Percentiles rank a stretch among this genome's conserved stretches.
phyloP scores from a whole-genome alignment of 1,284 basidiomycete species.

The Boletus subluridellus region DNA sequence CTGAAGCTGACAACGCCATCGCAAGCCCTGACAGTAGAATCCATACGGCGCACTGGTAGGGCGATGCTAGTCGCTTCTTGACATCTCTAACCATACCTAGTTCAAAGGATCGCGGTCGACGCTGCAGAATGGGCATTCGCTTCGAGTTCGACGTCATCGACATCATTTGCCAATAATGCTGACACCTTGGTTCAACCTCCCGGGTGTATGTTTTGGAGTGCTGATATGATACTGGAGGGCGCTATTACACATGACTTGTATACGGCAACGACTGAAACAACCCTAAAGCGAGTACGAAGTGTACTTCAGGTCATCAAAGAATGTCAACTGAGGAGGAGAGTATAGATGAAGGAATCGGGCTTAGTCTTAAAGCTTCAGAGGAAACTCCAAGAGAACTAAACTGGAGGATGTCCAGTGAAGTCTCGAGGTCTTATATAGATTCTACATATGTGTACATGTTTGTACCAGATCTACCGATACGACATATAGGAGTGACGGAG shows the following conservation, averaged over 20 bases:
- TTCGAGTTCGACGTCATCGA: not conserved
- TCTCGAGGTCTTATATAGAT: too few relatives aligned
- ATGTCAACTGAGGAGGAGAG: too few relatives aligned
- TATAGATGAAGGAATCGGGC: too few relatives aligned
- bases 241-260: slow-evolving; percentile 15
- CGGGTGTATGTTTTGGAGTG: not conserved
- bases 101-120: slow-evolving; percentile 10
- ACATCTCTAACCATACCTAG: slow-evolving; percentile 3
- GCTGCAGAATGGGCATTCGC: slow-evolving; percentile 5
- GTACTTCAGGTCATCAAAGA: too few relatives aligned
- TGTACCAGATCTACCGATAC: too few relatives aligned
- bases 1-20: not conserved
- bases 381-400: too few relatives aligned
- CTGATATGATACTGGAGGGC: not conserved
- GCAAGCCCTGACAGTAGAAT: not conserved
- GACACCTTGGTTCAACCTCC: not conserved
- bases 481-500: too few relatives aligned
- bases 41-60: slow-evolving; percentile 11
- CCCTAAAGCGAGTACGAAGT: too few relatives aligned
- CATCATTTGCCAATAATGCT: not conserved
- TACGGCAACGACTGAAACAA: slow-evolving; percentile 6
- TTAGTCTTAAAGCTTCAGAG: too few relatives aligned
- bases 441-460: too few relatives aligned
- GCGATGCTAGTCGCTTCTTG: not conserved
- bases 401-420: too few relatives aligned